A percentile compares a stretch with the other conserved stretches of the same genome.
Conservation (phyloP, 2,329 filamentous ascomycete genomes). For the Curvularia spicifera region DNA sequence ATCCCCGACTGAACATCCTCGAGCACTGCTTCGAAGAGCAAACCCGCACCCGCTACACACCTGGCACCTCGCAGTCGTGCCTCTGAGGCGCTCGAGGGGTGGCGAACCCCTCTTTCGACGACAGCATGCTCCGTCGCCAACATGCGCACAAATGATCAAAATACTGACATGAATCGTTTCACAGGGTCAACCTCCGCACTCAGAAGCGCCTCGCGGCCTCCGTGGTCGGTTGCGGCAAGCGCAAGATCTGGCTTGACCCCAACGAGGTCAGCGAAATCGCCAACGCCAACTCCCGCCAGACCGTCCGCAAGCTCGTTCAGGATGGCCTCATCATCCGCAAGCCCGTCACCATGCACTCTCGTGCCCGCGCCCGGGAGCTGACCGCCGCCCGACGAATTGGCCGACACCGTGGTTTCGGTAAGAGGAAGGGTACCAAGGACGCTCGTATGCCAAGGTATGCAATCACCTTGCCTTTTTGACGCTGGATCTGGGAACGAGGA, state of each 20-base stretch:
- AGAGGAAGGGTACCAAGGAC: slow-evolving; percentile 99
- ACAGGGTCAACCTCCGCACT: slow-evolving; percentile 98
- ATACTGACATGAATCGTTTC: slow-evolving; percentile 41
- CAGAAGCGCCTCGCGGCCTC: slow-evolving; percentile 99
- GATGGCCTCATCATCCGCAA: slow-evolving; percentile 99
- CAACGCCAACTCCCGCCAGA: slow-evolving; percentile 99
- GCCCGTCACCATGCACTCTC: slow-evolving; percentile 99
- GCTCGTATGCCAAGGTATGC: slow-evolving; percentile 97
- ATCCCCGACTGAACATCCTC: slow-evolving; percentile 28
- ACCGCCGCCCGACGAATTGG: slow-evolving; percentile 93
- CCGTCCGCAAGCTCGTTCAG: slow-evolving; percentile 98
- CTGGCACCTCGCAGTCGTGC: slow-evolving; percentile 32
- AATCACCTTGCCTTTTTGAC: slow-evolving; percentile 27
- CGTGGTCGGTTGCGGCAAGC: slow-evolving; percentile 98
- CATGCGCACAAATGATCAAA: slow-evolving; percentile 26
- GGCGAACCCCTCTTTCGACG: slow-evolving; percentile 47
- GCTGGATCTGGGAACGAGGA: slow-evolving; percentile 11
- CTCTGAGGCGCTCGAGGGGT: slow-evolving; percentile 35
- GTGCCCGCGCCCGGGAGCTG: slow-evolving; percentile 92
- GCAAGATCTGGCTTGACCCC: slow-evolving; percentile 99
- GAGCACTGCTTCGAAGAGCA: slow-evolving; percentile 25
- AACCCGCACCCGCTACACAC: slow-evolving; percentile 25
- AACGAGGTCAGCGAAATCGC: slow-evolving; percentile 99
- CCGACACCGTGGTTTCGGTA: slow-evolving; percentile 99
- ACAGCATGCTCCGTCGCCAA: slow-evolving; percentile 26